phyloP scores from a whole-genome alignment of 768 basidiomycete species.

The Chiua virens region DNA sequence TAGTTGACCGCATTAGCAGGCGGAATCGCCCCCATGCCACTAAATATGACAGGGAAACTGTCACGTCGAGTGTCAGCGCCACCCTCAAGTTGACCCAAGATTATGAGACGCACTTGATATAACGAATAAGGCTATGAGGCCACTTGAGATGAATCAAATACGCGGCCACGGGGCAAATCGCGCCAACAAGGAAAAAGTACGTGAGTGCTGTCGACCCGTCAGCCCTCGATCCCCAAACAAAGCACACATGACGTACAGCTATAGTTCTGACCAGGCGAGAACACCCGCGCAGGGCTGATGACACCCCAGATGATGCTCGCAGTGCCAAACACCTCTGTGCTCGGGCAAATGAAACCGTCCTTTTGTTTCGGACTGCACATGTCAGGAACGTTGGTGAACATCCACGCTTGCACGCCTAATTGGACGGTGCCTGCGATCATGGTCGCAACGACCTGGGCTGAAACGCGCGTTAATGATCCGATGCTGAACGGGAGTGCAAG shows the following conservation, averaged over 20 bases:
- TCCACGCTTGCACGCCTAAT: conserved; percentile 66
- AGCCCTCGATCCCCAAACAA: neutral
- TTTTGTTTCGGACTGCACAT: conserved; percentile 30
- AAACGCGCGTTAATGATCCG: neutral
- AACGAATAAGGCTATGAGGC: conserved; percentile 60
- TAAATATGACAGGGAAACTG: conserved; percentile 51
- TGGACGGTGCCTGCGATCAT: conserved; percentile 65
- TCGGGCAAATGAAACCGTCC: conserved; percentile 68
- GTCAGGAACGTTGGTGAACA: conserved; percentile 43
- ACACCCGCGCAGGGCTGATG: conserved; percentile 73
- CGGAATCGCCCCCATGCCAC: conserved; percentile 59
- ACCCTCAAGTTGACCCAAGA: neutral
- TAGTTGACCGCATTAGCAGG: conserved; percentile 68
- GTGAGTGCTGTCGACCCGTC: conserved; percentile 36
- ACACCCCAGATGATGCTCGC: conserved; percentile 83
- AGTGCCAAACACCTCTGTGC: conserved; percentile 72
- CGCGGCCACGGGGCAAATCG: conserved; percentile 54
- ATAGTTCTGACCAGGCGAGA: conserved; percentile 64
- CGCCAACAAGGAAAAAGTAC: conserved; percentile 80
- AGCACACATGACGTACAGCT: conserved; percentile 33
- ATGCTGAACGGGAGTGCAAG: neutral
- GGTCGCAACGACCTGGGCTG: conserved; percentile 60
- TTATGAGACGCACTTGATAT: conserved; percentile 53
- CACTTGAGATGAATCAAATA: conserved; percentile 57
- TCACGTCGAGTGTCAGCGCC: neutral